A percentile compares a stretch with the other conserved stretches of the same genome.
Conservation (phyloP, 306 rosid genomes). For the Cicer judaicum region DNA sequence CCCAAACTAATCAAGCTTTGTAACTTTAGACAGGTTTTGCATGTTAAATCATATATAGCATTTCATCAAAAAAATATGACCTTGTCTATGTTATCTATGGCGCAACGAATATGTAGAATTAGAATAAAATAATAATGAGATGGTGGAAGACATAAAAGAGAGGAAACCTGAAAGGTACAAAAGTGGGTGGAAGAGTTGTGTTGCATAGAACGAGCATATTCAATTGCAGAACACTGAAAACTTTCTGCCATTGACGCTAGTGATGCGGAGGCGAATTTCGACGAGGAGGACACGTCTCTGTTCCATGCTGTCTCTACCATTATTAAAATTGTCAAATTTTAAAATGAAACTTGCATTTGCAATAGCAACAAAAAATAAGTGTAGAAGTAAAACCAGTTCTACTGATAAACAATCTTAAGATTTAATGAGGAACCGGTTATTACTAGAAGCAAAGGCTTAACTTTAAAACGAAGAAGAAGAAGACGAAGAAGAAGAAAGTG, state of each 20-base stretch:
- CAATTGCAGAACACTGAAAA: conserved; percentile 73
- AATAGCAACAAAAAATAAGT: too few species aligned
- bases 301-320: too few species aligned
- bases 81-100: neutral
- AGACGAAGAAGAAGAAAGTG: too few species aligned
- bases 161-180: conserved; percentile 62
- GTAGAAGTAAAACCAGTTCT: too few species aligned
- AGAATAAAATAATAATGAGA: neutral
- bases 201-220: conserved; percentile 67
- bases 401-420: too few species aligned
- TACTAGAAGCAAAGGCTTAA: too few species aligned
- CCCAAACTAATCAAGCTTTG: conserved; percentile 3
- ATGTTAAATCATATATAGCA: neutral
- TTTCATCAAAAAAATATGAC: neutral
- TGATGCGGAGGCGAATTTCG: conserved; percentile 43
- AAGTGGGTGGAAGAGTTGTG: conserved; percentile 58
- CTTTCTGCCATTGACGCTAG: conserved; percentile 68
- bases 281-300: conserved; percentile 23
- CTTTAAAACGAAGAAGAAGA: too few species aligned
- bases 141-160: neutral
- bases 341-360: too few species aligned
- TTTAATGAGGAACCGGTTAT: too few species aligned
- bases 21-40: neutral
- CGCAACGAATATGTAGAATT: neutral
- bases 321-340: too few species aligned